Percentiles rank a stretch among this genome's conserved stretches.
These are phyloP conservation scores for Betula pendula DNA, from an alignment of 306 rosid genomes.

Conservation along the genomic window DNA sequence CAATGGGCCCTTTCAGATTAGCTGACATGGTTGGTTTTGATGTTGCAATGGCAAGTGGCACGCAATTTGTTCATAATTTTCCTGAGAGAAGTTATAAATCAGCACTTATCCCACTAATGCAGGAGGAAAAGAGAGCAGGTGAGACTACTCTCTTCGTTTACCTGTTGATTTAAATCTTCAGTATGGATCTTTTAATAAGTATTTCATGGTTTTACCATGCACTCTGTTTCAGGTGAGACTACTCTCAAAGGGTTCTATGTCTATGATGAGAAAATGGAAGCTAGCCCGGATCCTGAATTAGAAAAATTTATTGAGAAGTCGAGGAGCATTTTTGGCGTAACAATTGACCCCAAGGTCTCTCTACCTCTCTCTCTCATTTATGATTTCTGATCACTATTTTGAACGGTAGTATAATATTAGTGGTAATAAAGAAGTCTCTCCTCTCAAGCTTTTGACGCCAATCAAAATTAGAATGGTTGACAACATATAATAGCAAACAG, in stretches of 20 bases:
- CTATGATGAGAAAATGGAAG: constrained; percentile 70
- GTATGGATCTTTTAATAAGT: no score
- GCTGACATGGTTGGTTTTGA: constrained; percentile 91
- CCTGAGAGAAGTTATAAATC: constrained; percentile 87
- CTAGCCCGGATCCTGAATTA: constrained; percentile 82
- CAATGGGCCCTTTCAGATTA: constrained; percentile 99
- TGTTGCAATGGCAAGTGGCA: constrained; percentile 71
- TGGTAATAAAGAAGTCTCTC: no score
- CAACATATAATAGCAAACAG: no score
- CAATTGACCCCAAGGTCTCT: constrained; percentile 73
- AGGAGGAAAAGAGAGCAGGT: constrained; percentile 85
- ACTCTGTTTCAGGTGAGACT: constrained; percentile 63
- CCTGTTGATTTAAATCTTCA: no score
- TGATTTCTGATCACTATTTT: not conserved
- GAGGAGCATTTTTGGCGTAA: constrained; percentile 65
- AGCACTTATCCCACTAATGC: constrained; percentile 79
- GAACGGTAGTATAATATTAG: not conserved
- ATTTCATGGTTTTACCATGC: constrained; percentile 1
- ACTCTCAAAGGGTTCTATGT: constrained; percentile 74
- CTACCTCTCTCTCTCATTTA: constrained; percentile 9
- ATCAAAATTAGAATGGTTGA: no score
- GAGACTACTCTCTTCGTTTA: no score
- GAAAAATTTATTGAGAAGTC: constrained; percentile 81
- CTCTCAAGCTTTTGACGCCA: no score
- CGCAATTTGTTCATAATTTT: constrained; percentile 55